Percentiles rank a stretch among this genome's conserved stretches.
Evolutionary conservation across 768 basidiomycete genomes (phyloP).

Genomic region (button mushroom (Agaricus bisporus)): DNA sequence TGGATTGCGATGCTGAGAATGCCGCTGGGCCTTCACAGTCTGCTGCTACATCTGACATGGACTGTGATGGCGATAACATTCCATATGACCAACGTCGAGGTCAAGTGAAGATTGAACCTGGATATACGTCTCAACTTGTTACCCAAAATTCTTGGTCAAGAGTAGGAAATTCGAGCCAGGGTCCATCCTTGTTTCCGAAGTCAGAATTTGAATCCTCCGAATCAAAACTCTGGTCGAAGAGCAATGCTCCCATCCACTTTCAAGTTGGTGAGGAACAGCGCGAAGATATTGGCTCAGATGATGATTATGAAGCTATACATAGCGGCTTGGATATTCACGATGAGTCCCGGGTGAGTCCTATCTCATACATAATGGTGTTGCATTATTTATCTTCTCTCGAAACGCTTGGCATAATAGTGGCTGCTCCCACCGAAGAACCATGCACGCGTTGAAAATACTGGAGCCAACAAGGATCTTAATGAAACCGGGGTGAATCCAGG

Average conservation of each 20-base stretch:
- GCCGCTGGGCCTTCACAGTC: no score
- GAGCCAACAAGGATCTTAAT: not conserved
- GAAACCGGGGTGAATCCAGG: not conserved
- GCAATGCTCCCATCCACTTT: not conserved
- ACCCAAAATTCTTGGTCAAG: no score
- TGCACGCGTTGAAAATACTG: not conserved
- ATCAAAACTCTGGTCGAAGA: not conserved
- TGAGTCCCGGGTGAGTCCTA: constrained; percentile 1
- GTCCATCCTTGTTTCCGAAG: no score
- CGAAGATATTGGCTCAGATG: not conserved
- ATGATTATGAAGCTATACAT: constrained; percentile 4
- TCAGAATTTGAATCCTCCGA: not conserved
- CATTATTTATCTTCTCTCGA: not conserved
- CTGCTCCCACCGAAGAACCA: not conserved
- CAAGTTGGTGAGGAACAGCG: not conserved
- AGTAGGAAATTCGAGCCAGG: no score
- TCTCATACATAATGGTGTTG: not conserved
- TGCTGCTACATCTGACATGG: no score
- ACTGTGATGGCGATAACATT: no score
- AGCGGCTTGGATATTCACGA: constrained; percentile 1
- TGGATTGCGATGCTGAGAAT: no score
- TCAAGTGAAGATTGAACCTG: no score
- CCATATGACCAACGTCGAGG: no score
- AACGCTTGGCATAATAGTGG: not conserved
- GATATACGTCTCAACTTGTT: no score